Evolutionary conservation across 805 yeast species (phyloP), one percentile per base, ranked within the genome.

Genomic region (Lachancea cidri): DNA sequence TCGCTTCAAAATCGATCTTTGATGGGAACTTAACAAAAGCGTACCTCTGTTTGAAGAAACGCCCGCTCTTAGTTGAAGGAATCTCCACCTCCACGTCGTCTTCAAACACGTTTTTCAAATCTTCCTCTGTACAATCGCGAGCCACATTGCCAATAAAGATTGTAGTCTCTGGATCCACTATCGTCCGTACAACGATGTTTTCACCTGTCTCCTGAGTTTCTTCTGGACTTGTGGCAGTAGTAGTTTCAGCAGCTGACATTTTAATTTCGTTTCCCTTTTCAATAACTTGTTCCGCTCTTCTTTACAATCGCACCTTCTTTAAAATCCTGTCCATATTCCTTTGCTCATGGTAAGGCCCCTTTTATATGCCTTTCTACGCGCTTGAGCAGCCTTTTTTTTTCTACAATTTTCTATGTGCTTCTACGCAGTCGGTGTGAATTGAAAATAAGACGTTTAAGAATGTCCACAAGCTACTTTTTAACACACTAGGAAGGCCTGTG

Each of bases 91-190:
- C 57, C 35, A 58, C 64, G 36, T 60, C 61, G 2, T 46, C 55
- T 14, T 42, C 46, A 32, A 61, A 61, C 13, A 61, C 41, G 9
- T 49, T 31, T 29, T 49, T 43, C 34, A 61, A 40, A 41, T 61
- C 66, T 8, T 53, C 55, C 31, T 48, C 57, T 30, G 55, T 54
- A 25, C 54, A 50, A 20, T 57, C 62, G 22, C 52, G 50, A 15
- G 64, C 53, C 25, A 61, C 56, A 32, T 59, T 58, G 36, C 64
- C 65, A 29, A 61, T 53, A 36, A 61, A 61, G 17, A 61, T 51
- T 6, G 66, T 57, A 9, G 60, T 55, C 36, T 60, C 63, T 18
- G 66, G 65, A 36, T 61, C 61, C 35, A 57, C 50, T 15, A 48
- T 44, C 18, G 45, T 38, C 40, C 41, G 35, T 27, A 35, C 30